A percentile compares a stretch with the other conserved stretches of the same genome.
Conservation (phyloP, 495 filamentous ascomycete species). For the Penicillium waksmanii region DNA sequence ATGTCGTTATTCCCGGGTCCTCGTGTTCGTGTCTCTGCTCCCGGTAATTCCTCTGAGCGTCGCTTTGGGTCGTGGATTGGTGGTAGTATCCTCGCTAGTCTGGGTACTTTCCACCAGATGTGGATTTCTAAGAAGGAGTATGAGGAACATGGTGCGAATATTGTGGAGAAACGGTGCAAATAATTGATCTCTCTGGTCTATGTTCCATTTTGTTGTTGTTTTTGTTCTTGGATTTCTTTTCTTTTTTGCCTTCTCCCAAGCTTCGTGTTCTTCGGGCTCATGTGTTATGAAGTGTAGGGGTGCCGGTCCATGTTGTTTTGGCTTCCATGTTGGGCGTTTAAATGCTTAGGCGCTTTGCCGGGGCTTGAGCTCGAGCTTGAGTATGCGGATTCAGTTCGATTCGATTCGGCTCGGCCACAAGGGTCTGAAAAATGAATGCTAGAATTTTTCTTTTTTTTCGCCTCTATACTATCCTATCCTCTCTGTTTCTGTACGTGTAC, state of each 20-base stretch:
- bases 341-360: conserved; percentile 24
- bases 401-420: too few species aligned
- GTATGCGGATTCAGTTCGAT: too few species aligned
- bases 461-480: background rate
- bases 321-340: conserved; percentile 15
- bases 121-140: conserved; percentile 84
- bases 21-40: conserved; percentile 80
- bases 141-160: conserved; percentile 60
- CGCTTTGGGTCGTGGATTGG: conserved; percentile 94
- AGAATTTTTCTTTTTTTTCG: background rate
- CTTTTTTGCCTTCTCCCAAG: conserved; percentile 1
- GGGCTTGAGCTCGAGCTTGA: conserved; percentile 14
- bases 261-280: conserved; percentile 16
- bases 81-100: conserved; percentile 90
- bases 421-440: too few species aligned
- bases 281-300: conserved; percentile 22
- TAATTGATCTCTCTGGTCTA: conserved; percentile 21
- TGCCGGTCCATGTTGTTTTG: too few species aligned
- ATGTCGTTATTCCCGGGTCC: conserved; percentile 76
- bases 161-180: conserved; percentile 66
- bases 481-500: background rate
- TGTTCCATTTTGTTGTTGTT: background rate
- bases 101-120: conserved; percentile 99
- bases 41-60: conserved; percentile 83
- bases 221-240: background rate